phyloP scores from a whole-genome alignment of 1,139 yeast genomes.

The Scheffersomyces cryptocercus region DNA sequence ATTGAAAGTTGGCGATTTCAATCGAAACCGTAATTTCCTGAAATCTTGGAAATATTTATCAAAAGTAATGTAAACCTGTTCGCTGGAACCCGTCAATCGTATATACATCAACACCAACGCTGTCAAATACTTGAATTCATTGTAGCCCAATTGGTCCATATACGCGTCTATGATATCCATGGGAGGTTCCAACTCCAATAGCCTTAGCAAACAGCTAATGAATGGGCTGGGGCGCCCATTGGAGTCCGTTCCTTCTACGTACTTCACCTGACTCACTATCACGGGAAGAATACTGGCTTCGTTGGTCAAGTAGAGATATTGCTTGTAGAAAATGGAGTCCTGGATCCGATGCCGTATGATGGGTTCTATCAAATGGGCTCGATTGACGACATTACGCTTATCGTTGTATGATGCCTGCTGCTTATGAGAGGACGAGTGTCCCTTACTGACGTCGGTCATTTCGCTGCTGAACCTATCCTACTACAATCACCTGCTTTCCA shows the following conservation, averaged over 20 bases:
- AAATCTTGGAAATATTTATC: constrained; percentile 59
- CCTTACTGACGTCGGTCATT: neutral
- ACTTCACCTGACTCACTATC: constrained; percentile 39
- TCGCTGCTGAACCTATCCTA: too few relatives aligned
- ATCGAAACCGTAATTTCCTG: constrained; percentile 45
- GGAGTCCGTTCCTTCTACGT: constrained; percentile 52
- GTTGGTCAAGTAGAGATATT: constrained; percentile 58
- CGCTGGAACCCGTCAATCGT: constrained; percentile 49
- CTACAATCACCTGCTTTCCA: too few relatives aligned
- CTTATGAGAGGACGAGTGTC: neutral
- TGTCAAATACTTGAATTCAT: constrained; percentile 66
- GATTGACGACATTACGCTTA: constrained; percentile 37
- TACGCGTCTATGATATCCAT: constrained; percentile 48
- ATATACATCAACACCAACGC: constrained; percentile 61
- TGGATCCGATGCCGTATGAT: constrained; percentile 67
- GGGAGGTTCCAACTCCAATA: constrained; percentile 64
- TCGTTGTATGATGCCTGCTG: constrained; percentile 14
- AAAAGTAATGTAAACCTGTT: constrained; percentile 46
- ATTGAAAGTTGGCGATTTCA: constrained; percentile 22
- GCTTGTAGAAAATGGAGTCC: constrained; percentile 71
- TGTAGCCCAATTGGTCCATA: constrained; percentile 43
- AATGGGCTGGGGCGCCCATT: constrained; percentile 60
- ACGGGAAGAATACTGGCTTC: constrained; percentile 45
- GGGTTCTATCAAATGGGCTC: constrained; percentile 61
- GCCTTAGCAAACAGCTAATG: constrained; percentile 60